Conservation (phyloP, 1,284 basidiomycete species). For the Entoloma clypeatum region DNA sequence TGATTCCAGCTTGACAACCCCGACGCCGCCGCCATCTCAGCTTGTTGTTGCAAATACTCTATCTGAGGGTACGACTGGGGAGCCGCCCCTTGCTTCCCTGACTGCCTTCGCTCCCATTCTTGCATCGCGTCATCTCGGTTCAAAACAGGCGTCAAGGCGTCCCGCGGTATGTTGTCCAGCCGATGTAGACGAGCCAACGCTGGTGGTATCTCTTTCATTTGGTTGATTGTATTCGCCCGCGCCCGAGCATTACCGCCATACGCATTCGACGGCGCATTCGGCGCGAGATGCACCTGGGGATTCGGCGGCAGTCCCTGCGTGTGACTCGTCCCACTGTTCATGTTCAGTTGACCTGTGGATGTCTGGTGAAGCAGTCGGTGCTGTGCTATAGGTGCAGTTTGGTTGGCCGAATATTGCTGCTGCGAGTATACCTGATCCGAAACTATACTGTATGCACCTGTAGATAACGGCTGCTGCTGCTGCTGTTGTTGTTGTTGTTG, state of each 20-base stretch:
- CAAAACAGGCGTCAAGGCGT: constrained; percentile 82
- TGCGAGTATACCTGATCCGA: constrained; percentile 26
- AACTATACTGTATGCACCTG: constrained; percentile 27
- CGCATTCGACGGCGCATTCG: constrained; percentile 57
- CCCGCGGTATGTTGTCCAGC: constrained; percentile 84
- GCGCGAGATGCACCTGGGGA: constrained; percentile 38
- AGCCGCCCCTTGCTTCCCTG: constrained; percentile 56
- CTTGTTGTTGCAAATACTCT: constrained; percentile 89
- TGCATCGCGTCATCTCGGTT: constrained; percentile 87
- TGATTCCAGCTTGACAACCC: constrained; percentile 54
- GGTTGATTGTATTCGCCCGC: constrained; percentile 87
- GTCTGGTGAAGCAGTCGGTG: constrained; percentile 44
- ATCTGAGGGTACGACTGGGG: constrained; percentile 81
- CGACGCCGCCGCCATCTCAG: constrained; percentile 70
- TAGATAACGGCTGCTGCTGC: constrained; percentile 35
- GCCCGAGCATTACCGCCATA: constrained; percentile 69
- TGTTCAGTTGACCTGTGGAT: constrained; percentile 46
- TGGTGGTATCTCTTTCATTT: constrained; percentile 88
- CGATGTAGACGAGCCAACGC: constrained; percentile 85
- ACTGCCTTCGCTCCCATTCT: constrained; percentile 84
- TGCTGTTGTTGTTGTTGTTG: constrained; percentile 31
- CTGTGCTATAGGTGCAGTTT: constrained; percentile 31
- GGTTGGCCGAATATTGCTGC: constrained; percentile 35
- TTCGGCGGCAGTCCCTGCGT: constrained; percentile 23
- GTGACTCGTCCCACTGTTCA: constrained; percentile 36